phyloP scores from a whole-genome alignment of 139 green algal species.

The Raphidocelis subcapitata region DNA sequence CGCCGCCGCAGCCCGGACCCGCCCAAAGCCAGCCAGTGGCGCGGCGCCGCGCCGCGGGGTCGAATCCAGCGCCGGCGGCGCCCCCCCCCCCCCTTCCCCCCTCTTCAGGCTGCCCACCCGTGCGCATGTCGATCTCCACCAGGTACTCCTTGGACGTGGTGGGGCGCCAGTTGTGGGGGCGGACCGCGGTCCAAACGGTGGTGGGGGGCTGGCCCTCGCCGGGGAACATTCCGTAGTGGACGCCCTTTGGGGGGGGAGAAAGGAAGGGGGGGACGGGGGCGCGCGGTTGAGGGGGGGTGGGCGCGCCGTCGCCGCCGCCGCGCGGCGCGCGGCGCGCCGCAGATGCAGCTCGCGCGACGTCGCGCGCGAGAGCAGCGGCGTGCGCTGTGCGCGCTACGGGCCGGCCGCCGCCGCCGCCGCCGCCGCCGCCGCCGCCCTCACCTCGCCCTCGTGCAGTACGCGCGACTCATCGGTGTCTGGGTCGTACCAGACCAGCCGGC shows the following conservation, averaged over 20 bases:
- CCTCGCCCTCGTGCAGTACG: slow-evolving; percentile 69
- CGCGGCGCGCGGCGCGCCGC: too few species aligned
- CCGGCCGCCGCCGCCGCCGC: too few species aligned
- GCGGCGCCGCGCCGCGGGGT: too few species aligned
- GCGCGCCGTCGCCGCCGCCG: too few species aligned
- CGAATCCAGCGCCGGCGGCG: too few species aligned
- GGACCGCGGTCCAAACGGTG: slow-evolving; percentile 63
- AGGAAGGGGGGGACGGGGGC: too few species aligned
- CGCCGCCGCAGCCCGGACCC: too few species aligned
- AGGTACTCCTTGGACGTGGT: slow-evolving; percentile 52
- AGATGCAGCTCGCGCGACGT: background rate
- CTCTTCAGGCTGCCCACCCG: too few species aligned
- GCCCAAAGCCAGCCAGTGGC: too few species aligned
- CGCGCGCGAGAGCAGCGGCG: background rate
- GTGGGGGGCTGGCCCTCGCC: slow-evolving; percentile 12
- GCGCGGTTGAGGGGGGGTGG: too few species aligned
- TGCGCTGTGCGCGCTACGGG: background rate
- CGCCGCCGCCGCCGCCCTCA: too few species aligned
- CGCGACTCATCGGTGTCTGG: slow-evolving; percentile 38
- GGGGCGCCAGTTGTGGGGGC: slow-evolving; percentile 76
- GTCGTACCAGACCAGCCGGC: slow-evolving; percentile 67
- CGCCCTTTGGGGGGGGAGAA: slow-evolving; percentile 36
- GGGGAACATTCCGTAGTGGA: slow-evolving; percentile 74
- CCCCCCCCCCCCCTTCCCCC: too few species aligned
- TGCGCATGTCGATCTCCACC: slow-evolving; percentile 58